Evolutionary conservation across 306 rosid genomes (phyloP).

Genomic region (Nissolia schottii): DNA sequence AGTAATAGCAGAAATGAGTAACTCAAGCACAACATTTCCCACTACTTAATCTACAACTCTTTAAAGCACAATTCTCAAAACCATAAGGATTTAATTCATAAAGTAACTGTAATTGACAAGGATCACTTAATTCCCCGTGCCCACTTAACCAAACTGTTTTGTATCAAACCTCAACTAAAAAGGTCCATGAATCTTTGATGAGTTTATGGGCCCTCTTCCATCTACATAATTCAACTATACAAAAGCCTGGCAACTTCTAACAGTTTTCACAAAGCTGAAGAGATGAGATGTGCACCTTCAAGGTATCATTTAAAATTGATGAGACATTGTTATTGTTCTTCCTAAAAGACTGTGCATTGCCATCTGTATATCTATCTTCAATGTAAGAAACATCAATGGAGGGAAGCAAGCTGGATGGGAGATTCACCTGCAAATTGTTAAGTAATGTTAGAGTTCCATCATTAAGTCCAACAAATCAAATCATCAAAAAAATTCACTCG

Average conservation of each 20-base stretch:
- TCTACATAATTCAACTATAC: not conserved
- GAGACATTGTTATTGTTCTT: conserved; percentile 37
- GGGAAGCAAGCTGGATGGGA: conserved; percentile 65
- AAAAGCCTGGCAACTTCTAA: no score
- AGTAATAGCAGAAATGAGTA: not conserved
- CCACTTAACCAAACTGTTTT: conserved; percentile 11
- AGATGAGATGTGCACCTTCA: conserved; percentile 48
- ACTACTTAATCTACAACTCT: conserved; percentile 1
- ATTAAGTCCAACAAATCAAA: conserved; percentile 17
- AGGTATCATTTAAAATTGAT: conserved; percentile 48
- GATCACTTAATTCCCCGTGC: conserved; percentile 3
- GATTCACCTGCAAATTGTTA: conserved; percentile 62
- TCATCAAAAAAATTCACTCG: conserved; percentile 8
- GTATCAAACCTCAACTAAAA: not conserved
- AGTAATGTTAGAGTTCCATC: conserved; percentile 9
- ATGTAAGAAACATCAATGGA: conserved; percentile 48
- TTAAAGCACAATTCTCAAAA: not conserved
- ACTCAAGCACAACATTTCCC: not conserved
- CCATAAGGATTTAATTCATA: not conserved
- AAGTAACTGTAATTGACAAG: not conserved
- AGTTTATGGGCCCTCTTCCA: conserved; percentile 14
- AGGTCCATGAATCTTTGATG: conserved; percentile 8
- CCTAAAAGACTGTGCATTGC: conserved; percentile 30
- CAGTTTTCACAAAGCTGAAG: conserved; percentile 4
- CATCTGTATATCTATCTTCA: conserved; percentile 41